A percentile compares a stretch with the other conserved stretches of the same genome.
Conservation (phyloP, 306 rosid genomes). For the Prinsepia uniflora region DNA sequence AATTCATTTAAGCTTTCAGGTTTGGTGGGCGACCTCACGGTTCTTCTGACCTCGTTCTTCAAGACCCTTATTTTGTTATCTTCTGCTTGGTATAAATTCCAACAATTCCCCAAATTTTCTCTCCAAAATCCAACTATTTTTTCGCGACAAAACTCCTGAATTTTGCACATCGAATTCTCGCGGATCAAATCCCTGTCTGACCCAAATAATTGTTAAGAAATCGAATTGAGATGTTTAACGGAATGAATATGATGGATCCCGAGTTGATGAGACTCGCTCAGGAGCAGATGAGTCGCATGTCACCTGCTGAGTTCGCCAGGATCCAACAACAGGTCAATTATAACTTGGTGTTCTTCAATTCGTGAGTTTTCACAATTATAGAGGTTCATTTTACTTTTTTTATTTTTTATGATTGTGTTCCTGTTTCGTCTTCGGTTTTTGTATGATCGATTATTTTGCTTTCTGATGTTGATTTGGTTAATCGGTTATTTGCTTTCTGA, state of each 20-base stretch:
- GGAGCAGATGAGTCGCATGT: slow-evolving; percentile 98
- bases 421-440: neutral
- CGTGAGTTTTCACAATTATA: neutral
- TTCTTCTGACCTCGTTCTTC: slow-evolving; percentile 7
- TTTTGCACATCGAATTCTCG: neutral
- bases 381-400: neutral
- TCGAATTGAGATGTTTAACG: slow-evolving; percentile 35
- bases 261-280: slow-evolving; percentile 81
- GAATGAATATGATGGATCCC: slow-evolving; percentile 94
- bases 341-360: neutral
- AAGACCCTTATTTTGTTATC: slow-evolving; percentile 30
- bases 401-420: neutral
- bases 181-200: neutral
- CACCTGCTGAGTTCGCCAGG: slow-evolving; percentile 82
- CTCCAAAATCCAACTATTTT: neutral
- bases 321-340: slow-evolving; percentile 76
- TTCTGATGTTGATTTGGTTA: neutral
- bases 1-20: neutral
- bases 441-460: neutral
- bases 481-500: neutral
- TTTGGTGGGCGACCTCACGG: slow-evolving; percentile 33
- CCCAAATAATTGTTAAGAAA: neutral
- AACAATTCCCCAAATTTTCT: neutral
- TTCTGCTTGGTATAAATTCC: neutral
- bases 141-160: neutral